Conservation (phyloP, 345 rosid genomes). For the Bruguiera sexangula region DNA sequence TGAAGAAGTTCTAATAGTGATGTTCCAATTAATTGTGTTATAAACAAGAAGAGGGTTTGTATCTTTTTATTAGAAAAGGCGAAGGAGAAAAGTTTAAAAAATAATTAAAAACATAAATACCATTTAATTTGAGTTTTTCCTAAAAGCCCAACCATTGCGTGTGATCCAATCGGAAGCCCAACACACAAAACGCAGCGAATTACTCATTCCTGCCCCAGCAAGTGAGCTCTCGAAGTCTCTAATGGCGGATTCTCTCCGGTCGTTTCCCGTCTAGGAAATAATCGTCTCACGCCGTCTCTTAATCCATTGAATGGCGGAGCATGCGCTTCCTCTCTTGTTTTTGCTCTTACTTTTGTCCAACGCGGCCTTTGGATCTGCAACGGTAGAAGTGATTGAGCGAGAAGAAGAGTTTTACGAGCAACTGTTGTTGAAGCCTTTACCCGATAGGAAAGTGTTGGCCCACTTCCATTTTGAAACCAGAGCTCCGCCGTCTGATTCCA, state of each 20-base stretch:
- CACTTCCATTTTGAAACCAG: constrained; percentile 74
- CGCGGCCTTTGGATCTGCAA: constrained; percentile 39
- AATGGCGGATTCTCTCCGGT: constrained; percentile 13
- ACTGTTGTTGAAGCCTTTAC: constrained; percentile 72
- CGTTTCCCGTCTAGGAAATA: not conserved
- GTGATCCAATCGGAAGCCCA: too few relatives aligned
- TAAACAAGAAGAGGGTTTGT: too few relatives aligned
- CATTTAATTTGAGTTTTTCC: too few relatives aligned
- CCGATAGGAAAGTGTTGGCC: constrained; percentile 77
- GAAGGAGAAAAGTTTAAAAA: too few relatives aligned
- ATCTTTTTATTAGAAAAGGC: too few relatives aligned
- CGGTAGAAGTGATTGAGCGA: constrained; percentile 2
- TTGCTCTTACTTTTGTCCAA: constrained; percentile 19
- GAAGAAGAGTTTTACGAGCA: constrained; percentile 73
- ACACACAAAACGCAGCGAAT: too few relatives aligned
- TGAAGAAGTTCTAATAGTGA: too few relatives aligned
- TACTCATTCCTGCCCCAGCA: too few relatives aligned
- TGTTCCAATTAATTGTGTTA: too few relatives aligned
- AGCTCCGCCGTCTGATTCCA: constrained; percentile 57
- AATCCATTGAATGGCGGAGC: constrained; percentile 25
- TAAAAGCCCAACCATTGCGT: too few relatives aligned
- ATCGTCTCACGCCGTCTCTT: not conserved
- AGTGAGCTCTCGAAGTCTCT: not conserved
- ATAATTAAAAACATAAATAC: too few relatives aligned
- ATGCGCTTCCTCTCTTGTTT: constrained; percentile 9